These are phyloP conservation scores for Panicum miliaceum DNA, from an alignment of 176 grass and related monocot species.

Conservation along the genomic window DNA sequence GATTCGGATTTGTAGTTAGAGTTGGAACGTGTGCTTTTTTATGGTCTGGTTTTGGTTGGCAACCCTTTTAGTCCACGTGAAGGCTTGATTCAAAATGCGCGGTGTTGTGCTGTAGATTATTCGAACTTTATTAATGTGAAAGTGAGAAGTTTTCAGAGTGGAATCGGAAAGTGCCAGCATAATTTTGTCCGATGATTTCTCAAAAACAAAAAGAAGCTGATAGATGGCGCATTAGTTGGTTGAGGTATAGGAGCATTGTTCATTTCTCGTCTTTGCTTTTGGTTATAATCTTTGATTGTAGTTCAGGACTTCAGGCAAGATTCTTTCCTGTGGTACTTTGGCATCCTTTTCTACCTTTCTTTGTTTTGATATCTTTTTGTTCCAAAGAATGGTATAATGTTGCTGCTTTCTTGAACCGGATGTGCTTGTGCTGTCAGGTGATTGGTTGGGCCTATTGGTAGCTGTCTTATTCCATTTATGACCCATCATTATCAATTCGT, in stretches of 20 bases:
- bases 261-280: background rate
- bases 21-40: background rate
- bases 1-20: slow-evolving; percentile 17
- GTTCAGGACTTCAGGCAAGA: slow-evolving; percentile 37
- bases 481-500: slow-evolving; percentile 10
- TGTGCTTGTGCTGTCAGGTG: slow-evolving; percentile 27
- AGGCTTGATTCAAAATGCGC: slow-evolving; percentile 32
- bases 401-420: slow-evolving; percentile 32
- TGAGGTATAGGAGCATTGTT: slow-evolving; percentile 22
- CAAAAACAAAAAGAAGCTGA: background rate
- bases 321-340: slow-evolving; percentile 38
- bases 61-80: background rate
- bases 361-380: slow-evolving; percentile 33
- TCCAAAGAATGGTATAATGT: slow-evolving; percentile 20
- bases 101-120: background rate
- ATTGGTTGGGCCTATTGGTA: slow-evolving; percentile 23
- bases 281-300: slow-evolving; percentile 37
- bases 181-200: slow-evolving; percentile 18
- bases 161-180: slow-evolving; percentile 15
- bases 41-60: background rate
- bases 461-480: slow-evolving; percentile 39
- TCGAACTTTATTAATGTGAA: slow-evolving; percentile 25
- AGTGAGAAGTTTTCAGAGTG: slow-evolving; percentile 29
- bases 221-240: background rate
- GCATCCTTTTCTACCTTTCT: slow-evolving; percentile 41